Base-by-base conservation (phyloP, 257 asterid genomes). In the Lantana camara region DNA sequence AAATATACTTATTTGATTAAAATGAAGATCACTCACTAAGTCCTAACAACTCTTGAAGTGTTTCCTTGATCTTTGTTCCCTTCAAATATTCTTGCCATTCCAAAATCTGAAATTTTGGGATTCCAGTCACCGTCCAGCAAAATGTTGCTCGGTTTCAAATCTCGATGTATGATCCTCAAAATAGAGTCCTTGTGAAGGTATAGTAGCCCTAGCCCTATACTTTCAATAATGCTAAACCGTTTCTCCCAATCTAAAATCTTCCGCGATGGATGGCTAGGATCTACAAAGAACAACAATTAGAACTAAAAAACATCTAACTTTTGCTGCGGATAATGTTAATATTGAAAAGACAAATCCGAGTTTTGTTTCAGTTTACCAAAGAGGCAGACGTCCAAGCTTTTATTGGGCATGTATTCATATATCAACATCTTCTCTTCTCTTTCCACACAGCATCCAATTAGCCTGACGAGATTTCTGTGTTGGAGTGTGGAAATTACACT, bases 61-160 rank as follows among this genome's bases (percentile, higher is more conserved):
- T 62, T 55, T 13, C 44, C 76, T 52, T 76, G 83, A 44, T 76
- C 78, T 64, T 77, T 66, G 23, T 79, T 67, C 58, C 79, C 74
- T 19, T 74, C 77, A 44, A 84, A n/a, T n/a, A n/a, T n/a, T n/a
- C n/a, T n/a, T n/a, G n/a, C n/a, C n/a, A n/a, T n/a, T n/a, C n/a
- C n/a, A 79, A 84, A 84, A 41, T 84, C 88, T 0, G 88, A 84
- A 38, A 84, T 84, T 59, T 80, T 84, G 0, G 88, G 84, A 32
- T 72, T 79, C 82, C 78, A 60, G 4, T 61, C 68, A 21, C 75
- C 67, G 57, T 82, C 88, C 4, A 82, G 69, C 44, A 84, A 21
- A 5, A 84, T 60, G 16, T 82, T 84, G 42, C 84, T 75, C 2
- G 88, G 73, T 61, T 84, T 84, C 12, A 84, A 73, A 48, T 84